phyloP scores from a whole-genome alignment of 495 filamentous ascomycete genomes.

The Rhizodiscina lignyota region DNA sequence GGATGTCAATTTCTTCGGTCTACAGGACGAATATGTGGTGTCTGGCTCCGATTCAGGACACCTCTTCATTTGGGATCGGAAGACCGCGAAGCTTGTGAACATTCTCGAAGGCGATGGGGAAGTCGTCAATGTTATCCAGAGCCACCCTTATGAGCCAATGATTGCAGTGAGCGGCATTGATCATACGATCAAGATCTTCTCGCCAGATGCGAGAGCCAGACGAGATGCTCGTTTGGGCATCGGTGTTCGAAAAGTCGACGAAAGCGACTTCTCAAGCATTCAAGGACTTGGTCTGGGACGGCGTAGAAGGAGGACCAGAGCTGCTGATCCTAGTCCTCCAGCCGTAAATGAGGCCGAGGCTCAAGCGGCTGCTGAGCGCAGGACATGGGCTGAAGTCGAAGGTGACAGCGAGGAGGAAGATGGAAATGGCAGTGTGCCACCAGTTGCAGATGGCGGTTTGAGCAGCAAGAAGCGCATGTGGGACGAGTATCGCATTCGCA shows the following conservation, averaged over 20 bases:
- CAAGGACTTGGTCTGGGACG: slow-evolving; percentile 3
- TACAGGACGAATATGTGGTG: slow-evolving; percentile 61
- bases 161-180: slow-evolving; percentile 59
- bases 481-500: slow-evolving; percentile 44
- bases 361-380: neutral
- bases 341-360: slow-evolving; percentile 1
- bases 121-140: slow-evolving; percentile 58
- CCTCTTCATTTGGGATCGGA: slow-evolving; percentile 55
- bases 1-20: slow-evolving; percentile 56
- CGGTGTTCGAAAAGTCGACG: slow-evolving; percentile 26
- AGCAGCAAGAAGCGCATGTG: slow-evolving; percentile 41
- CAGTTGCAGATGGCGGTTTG: too few relatives aligned
- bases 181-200: slow-evolving; percentile 63
- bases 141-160: slow-evolving; percentile 56
- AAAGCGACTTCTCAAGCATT: slow-evolving; percentile 22
- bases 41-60: slow-evolving; percentile 54
- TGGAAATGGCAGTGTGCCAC: neutral
- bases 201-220: slow-evolving; percentile 42
- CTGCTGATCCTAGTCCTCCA: neutral
- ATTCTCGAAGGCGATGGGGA: slow-evolving; percentile 57
- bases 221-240: slow-evolving; percentile 37
- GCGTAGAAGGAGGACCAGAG: slow-evolving; percentile 1
- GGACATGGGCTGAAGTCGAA: neutral
- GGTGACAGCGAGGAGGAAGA: slow-evolving; percentile 4
- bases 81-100: slow-evolving; percentile 45